Conservation (phyloP, 2,329 filamentous ascomycete species). For the Fusarium vanettenii region DNA sequence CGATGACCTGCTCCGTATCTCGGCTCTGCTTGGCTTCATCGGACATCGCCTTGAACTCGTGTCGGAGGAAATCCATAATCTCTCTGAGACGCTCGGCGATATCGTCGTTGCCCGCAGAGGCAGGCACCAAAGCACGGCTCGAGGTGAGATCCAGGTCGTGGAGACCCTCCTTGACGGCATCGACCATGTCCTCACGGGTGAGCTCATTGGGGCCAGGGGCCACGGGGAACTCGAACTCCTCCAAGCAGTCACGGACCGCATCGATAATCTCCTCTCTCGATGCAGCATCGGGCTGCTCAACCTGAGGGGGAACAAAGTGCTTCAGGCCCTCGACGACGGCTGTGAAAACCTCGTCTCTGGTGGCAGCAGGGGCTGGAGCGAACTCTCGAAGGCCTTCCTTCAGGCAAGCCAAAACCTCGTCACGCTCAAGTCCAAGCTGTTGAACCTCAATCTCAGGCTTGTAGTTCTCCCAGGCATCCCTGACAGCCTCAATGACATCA, state of each 20-base stretch:
- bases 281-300: conserved; percentile 75
- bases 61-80: conserved; percentile 69
- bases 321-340: conserved; percentile 89
- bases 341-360: conserved; percentile 85
- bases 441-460: conserved; percentile 93
- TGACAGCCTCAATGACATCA: conserved; percentile 86
- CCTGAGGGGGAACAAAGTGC: conserved; percentile 79
- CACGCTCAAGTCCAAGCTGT: conserved; percentile 88
- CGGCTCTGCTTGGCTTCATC: conserved; percentile 79
- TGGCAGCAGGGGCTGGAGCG: conserved; percentile 70
- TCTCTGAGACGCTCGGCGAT: conserved; percentile 70
- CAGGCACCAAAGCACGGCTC: conserved; percentile 55
- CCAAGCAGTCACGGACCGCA: conserved; percentile 86
- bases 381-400: conserved; percentile 88
- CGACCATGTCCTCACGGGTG: conserved; percentile 71
- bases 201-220: conserved; percentile 64
- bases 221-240: conserved; percentile 82
- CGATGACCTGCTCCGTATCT: conserved; percentile 89
- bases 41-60: conserved; percentile 69
- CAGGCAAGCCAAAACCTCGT: conserved; percentile 89
- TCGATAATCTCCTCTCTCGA: conserved; percentile 86
- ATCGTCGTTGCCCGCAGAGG: conserved; percentile 58
- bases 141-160: conserved; percentile 60
- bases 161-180: conserved; percentile 72
- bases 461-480: conserved; percentile 92